Conservation (phyloP, 192 early-diverging fungal species). For the Mortierella hygrophila region DNA sequence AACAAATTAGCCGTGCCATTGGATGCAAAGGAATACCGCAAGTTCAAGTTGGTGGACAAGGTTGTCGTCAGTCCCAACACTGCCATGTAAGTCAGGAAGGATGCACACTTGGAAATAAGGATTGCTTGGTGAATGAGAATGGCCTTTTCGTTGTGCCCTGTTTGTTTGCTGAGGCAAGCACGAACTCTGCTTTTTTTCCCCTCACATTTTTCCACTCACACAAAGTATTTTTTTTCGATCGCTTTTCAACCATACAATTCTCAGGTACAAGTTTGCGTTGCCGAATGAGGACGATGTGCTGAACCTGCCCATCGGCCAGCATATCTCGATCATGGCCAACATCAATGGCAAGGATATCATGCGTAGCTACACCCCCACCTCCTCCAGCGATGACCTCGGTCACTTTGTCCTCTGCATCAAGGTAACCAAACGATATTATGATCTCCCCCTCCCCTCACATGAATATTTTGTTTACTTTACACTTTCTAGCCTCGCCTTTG, state of each 20-base stretch:
- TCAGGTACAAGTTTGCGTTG: slow-evolving; percentile 87
- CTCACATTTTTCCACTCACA: not conserved
- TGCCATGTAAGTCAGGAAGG: slow-evolving; percentile 74
- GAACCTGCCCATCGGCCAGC: slow-evolving; percentile 95
- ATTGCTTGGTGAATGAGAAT: not conserved
- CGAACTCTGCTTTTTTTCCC: not conserved
- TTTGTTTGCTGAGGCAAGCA: not conserved
- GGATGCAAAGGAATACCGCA: slow-evolving; percentile 77
- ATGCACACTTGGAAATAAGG: not conserved
- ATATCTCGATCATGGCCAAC: slow-evolving; percentile 90
- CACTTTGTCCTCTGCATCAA: slow-evolving; percentile 95
- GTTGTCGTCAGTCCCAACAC: slow-evolving; percentile 86
- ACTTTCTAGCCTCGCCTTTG: not conserved
- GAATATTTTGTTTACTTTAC: not conserved
- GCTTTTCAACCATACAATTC: not conserved
- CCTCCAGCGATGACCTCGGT: slow-evolving; percentile 84
- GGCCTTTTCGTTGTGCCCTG: not conserved
- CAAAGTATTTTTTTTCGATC: not conserved
- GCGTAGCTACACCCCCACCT: slow-evolving; percentile 94
- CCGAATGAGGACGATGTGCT: slow-evolving; percentile 74
- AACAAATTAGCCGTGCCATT: slow-evolving; percentile 61
- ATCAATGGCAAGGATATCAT: slow-evolving; percentile 86
- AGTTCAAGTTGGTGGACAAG: slow-evolving; percentile 84
- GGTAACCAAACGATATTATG: slow-evolving; percentile 56
- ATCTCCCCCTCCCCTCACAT: not conserved